Evolutionary conservation across 768 basidiomycete species (phyloP).

Genomic region (Termitomyces sp.): DNA sequence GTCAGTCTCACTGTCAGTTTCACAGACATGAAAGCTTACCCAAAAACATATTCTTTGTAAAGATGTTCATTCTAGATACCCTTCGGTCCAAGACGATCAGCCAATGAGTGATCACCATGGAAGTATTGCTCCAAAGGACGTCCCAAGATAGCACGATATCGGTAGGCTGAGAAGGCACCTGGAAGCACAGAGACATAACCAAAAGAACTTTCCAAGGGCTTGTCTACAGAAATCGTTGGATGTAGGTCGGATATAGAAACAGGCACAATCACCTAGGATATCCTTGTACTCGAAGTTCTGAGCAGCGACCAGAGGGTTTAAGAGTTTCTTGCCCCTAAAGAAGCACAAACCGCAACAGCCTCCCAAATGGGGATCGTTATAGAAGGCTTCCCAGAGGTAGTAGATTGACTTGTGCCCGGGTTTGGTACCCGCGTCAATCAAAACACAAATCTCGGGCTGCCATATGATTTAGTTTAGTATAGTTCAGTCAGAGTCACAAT

Average conservation of each 20-base stretch:
- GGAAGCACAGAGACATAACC: conserved; percentile 95
- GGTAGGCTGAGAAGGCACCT: conserved; percentile 95
- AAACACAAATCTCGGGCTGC: too few species aligned
- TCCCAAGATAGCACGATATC: conserved; percentile 89
- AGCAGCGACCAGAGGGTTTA: conserved; percentile 90
- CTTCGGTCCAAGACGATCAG: conserved; percentile 87
- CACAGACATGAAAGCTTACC: conserved; percentile 17
- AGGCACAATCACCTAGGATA: conserved; percentile 62
- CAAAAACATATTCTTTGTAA: conserved; percentile 83
- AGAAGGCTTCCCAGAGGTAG: too few species aligned
- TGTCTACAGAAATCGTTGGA: conserved; percentile 44
- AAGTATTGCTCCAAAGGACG: conserved; percentile 84
- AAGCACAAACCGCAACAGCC: too few species aligned
- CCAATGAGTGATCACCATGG: conserved; percentile 85
- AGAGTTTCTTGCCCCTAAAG: conserved; percentile 82
- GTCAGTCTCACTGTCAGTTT: not conserved
- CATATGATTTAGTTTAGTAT: too few species aligned
- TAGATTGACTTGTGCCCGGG: too few species aligned
- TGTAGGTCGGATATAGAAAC: not conserved
- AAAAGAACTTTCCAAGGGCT: conserved; percentile 92
- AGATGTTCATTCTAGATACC: conserved; percentile 97
- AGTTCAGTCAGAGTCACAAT: too few species aligned
- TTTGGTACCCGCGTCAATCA: too few species aligned
- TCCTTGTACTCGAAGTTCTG: conserved; percentile 99
- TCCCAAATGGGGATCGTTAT: too few species aligned